These are phyloP conservation scores for Peronospora belbahrii DNA, from an alignment of 352 stramenopile genomes.

Conservation along the genomic window DNA sequence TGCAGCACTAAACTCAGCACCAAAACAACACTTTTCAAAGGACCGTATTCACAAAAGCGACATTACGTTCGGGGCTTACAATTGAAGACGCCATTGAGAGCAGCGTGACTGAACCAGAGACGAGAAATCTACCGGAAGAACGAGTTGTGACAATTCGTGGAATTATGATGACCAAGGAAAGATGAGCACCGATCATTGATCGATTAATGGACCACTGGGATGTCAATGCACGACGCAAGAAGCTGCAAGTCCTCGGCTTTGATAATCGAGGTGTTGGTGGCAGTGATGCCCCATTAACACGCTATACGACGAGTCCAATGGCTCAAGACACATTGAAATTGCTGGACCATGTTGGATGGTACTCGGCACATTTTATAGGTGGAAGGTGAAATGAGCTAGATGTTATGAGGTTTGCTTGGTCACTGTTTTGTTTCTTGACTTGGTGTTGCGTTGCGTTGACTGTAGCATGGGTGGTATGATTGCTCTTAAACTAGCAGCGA, in stretches of 20 bases:
- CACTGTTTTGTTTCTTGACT: neutral
- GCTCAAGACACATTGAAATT: constrained; percentile 36
- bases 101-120: constrained; percentile 7
- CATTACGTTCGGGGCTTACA: constrained; percentile 20
- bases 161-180: constrained; percentile 38
- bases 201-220: constrained; percentile 30
- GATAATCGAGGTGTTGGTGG: constrained; percentile 46
- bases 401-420: neutral
- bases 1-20: constrained; percentile 24
- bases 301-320: constrained; percentile 48
- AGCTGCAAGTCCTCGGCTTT: constrained; percentile 32
- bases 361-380: constrained; percentile 31
- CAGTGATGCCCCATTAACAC: constrained; percentile 23
- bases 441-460: neutral
- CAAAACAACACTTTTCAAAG: constrained; percentile 24
- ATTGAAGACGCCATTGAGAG: constrained; percentile 27
- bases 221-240: constrained; percentile 7
- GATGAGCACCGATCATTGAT: constrained; percentile 31
- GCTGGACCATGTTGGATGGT: constrained; percentile 36
- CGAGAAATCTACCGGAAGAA: constrained; percentile 21
- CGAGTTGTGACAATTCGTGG: constrained; percentile 38
- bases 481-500: constrained; percentile 28
- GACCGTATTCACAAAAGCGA: constrained; percentile 16
- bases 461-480: constrained; percentile 46
- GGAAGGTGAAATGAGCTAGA: constrained; percentile 18